A percentile compares a stretch with the other conserved stretches of the same genome.
These are phyloP conservation scores for Zymoseptoria passerinii DNA, from an alignment of 2,329 filamentous ascomycete genomes.

Conservation along the genomic window DNA sequence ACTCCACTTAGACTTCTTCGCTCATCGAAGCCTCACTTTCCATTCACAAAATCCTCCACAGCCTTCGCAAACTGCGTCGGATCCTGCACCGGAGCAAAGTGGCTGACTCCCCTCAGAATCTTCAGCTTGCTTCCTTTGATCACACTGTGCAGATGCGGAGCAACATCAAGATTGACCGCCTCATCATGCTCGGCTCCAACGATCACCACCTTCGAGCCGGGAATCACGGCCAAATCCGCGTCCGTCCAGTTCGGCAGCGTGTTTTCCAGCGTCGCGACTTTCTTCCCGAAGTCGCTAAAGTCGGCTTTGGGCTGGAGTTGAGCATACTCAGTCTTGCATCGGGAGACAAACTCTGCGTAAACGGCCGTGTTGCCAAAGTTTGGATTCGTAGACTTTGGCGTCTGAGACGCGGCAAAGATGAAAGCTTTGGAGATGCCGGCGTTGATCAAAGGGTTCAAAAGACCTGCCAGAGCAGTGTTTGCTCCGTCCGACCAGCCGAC, in stretches of 20 bases:
- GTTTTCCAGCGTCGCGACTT: constrained; percentile 32
- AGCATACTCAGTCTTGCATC: constrained; percentile 33
- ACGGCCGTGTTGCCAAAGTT: constrained; percentile 30
- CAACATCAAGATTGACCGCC: constrained; percentile 35
- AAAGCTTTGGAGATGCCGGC: constrained; percentile 35
- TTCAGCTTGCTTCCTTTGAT: constrained; percentile 33
- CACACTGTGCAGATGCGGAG: constrained; percentile 28
- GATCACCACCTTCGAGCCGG: constrained; percentile 24
- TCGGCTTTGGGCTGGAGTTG: constrained; percentile 30
- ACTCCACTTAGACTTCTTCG: not conserved
- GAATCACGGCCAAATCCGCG: constrained; percentile 16
- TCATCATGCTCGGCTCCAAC: constrained; percentile 30
- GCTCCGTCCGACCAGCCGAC: constrained; percentile 39
- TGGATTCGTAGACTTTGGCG: constrained; percentile 30
- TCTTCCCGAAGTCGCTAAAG: constrained; percentile 33
- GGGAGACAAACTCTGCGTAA: constrained; percentile 30
- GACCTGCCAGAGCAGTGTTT: constrained; percentile 32
- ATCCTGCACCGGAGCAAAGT: constrained; percentile 39
- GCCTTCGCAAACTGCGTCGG: constrained; percentile 21
- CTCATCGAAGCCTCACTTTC: not conserved
- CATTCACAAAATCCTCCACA: constrained; percentile 7
- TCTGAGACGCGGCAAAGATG: constrained; percentile 32
- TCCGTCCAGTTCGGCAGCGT: constrained; percentile 30
- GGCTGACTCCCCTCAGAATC: constrained; percentile 34
- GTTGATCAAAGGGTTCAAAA: constrained; percentile 28